A percentile compares a stretch with the other conserved stretches of the same genome.
phyloP scores from a whole-genome alignment of 306 rosid genomes.

The Prosopis cineraria region DNA sequence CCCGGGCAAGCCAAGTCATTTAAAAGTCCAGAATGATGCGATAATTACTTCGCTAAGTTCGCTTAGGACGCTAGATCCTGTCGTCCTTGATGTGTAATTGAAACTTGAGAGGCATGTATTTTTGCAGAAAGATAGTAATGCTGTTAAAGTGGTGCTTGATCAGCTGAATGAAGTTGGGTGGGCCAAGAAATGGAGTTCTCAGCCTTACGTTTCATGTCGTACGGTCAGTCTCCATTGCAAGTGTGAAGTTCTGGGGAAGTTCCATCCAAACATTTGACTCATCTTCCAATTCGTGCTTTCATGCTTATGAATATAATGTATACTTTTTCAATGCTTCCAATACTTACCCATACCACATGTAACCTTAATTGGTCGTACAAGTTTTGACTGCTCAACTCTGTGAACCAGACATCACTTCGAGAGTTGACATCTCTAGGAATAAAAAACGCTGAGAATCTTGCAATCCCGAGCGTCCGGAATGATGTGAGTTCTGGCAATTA shows the following conservation, averaged over 20 bases:
- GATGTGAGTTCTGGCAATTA: slow-evolving; percentile 59
- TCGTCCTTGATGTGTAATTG: slow-evolving; percentile 17
- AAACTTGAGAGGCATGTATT: background rate
- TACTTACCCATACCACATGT: slow-evolving; percentile 3
- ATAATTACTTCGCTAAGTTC: background rate
- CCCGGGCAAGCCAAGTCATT: background rate
- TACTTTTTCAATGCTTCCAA: slow-evolving; percentile 39
- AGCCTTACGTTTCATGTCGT: slow-evolving; percentile 90
- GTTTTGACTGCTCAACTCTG: slow-evolving; percentile 42
- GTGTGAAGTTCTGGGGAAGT: slow-evolving; percentile 51
- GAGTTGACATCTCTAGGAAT: slow-evolving; percentile 84
- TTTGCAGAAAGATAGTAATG: slow-evolving; percentile 81
- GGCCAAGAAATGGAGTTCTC: slow-evolving; percentile 98
- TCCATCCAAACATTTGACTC: slow-evolving; percentile 47
- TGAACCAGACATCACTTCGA: slow-evolving; percentile 75
- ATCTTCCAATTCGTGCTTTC: slow-evolving; percentile 43
- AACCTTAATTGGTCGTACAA: slow-evolving; percentile 13
- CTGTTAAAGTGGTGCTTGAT: slow-evolving; percentile 83
- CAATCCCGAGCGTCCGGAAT: slow-evolving; percentile 93
- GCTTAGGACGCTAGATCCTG: background rate
- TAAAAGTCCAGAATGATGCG: background rate
- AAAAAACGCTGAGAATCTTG: slow-evolving; percentile 91
- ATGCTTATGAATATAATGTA: slow-evolving; percentile 43
- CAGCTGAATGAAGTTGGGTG: slow-evolving; percentile 78
- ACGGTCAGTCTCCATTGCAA: slow-evolving; percentile 83